Conservation (phyloP, 345 rosid genomes). For the Heritiera fomes region DNA sequence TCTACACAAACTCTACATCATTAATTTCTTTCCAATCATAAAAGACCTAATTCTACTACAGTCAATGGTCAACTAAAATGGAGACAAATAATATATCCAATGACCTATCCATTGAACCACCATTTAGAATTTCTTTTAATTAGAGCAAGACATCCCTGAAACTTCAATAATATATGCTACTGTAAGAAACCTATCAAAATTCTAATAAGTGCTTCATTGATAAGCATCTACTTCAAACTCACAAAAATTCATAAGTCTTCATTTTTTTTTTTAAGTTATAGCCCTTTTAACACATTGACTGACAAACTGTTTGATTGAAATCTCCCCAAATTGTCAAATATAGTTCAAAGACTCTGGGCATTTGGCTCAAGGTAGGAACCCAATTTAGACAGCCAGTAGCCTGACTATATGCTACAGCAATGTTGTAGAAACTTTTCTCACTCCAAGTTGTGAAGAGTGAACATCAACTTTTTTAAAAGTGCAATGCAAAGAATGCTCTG, state of each 20-base stretch:
- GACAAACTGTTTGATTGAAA: background rate
- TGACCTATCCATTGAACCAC: background rate
- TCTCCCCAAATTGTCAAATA: background rate
- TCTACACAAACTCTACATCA: background rate
- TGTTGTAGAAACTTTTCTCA: background rate
- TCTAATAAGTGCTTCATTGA: background rate
- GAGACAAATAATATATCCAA: background rate
- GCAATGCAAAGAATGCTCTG: background rate
- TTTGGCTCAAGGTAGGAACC: conserved; percentile 9
- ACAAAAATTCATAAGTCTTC: background rate
- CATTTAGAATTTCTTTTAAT: background rate
- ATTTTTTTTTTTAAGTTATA: background rate
- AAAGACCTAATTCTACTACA: background rate
- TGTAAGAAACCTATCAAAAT: background rate
- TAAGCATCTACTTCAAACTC: background rate
- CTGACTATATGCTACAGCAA: background rate
- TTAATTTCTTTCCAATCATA: background rate
- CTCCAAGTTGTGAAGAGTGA: background rate
- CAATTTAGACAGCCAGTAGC: background rate
- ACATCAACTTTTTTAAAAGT: background rate
- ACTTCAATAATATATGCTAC: background rate
- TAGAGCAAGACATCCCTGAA: background rate
- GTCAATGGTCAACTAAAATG: background rate
- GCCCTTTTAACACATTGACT: background rate
- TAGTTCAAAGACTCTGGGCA: background rate